Evolutionary conservation across 352 stramenopile species (phyloP), one percentile per base, ranked within the genome.

Genomic region (Globisporangium splendens): DNA sequence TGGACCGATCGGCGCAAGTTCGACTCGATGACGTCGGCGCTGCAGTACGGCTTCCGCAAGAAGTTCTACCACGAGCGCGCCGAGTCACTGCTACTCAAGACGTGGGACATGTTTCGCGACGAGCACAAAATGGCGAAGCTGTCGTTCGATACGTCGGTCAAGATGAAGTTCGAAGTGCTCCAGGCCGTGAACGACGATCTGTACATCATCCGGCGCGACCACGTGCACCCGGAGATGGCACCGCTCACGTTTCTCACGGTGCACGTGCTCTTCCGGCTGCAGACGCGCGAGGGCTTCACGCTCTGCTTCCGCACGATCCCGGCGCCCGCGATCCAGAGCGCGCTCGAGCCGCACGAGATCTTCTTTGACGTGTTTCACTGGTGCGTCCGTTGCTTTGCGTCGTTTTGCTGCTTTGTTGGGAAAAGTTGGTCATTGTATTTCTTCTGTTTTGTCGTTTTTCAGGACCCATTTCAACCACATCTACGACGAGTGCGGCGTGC

Each of bases 331-430:
- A 59, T 89, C 54, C 65, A 79, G 56, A 56, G 70, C 3, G 49
- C 62, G 17, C 59, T 88, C 21, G 49, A 77, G 39, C 62, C 67
- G 21, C 65, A 85, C 50, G 79, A 88, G 61, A 63, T 77, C 38
- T 88, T 70, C 65, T 86, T 84, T 49, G 77, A 88, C 52, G 67
- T 87, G 12, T 80, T 84, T 56, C 70, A 86, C 55, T 90, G 76
- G 72, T 81, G 61, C 51, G 67, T 62, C 24, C 14, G 3, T 15
- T 50, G n/a, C n/a, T n/a, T n/a, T n/a, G n/a, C n/a, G n/a, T n/a
- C n/a, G n/a, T n/a, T n/a, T n/a, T n/a, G n/a, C n/a, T n/a, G n/a
- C 1, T 21, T 10, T 44, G 33, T 21, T 56, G n/a, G 7, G 20
- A 41, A 46, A 18, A 11, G 1, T 17, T 24, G 18, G 13, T 11